Conservation (phyloP, 768 basidiomycete genomes). For the Phylloporus sp. region DNA sequence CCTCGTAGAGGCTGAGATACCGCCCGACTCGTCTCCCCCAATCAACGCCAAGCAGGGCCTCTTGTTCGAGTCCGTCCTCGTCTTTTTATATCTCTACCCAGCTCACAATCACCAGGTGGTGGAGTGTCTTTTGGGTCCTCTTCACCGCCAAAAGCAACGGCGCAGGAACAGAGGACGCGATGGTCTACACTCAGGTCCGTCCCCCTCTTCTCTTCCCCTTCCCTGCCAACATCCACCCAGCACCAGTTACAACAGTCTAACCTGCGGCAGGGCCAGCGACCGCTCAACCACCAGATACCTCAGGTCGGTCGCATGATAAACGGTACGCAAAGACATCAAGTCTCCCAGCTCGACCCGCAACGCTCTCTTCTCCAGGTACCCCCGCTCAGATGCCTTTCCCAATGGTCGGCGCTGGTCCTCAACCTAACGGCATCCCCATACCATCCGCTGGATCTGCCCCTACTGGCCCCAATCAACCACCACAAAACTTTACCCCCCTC, state of each 20-base stretch:
- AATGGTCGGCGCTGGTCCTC: conserved; percentile 34
- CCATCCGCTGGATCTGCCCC: conserved; percentile 21
- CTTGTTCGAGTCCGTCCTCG: conserved; percentile 65
- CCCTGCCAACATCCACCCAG: conserved; percentile 23
- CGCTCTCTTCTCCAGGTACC: conserved; percentile 10
- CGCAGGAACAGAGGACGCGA: conserved; percentile 62
- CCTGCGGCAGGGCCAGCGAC: conserved; percentile 32
- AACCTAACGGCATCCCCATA: conserved; percentile 44
- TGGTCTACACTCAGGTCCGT: conserved; percentile 67
- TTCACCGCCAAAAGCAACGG: conserved; percentile 77
- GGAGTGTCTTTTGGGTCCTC: conserved; percentile 86
- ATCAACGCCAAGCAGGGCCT: conserved; percentile 83
- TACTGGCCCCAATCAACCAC: conserved; percentile 31
- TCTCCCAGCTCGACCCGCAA: not conserved
- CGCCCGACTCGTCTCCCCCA: conserved; percentile 60
- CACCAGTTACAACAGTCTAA: conserved; percentile 35
- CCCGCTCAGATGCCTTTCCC: conserved; percentile 23
- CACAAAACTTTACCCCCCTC: conserved; percentile 32
- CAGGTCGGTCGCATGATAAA: conserved; percentile 30
- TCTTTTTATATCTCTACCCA: not conserved
- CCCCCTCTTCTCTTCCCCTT: not conserved
- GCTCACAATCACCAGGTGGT: conserved; percentile 55
- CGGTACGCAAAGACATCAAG: conserved; percentile 26
- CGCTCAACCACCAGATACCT: conserved; percentile 25
- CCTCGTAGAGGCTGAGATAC: conserved; percentile 61